These are phyloP conservation scores for Salvia rosmarinus DNA, from an alignment of 257 asterid species.

Conservation along the genomic window DNA sequence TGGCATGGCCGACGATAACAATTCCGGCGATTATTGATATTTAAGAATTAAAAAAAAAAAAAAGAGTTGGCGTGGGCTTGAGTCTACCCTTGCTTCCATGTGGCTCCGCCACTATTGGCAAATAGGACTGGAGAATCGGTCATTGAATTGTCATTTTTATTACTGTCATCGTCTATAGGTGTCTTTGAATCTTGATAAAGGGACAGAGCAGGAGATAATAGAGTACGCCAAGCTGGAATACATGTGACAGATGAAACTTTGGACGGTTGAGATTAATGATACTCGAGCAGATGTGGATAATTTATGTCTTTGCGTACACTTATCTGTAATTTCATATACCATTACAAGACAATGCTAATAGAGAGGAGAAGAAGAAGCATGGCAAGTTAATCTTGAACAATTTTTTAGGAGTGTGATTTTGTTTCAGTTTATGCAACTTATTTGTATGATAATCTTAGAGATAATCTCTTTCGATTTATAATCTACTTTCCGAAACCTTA, in stretches of 20 bases:
- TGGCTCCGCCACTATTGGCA: too few species aligned
- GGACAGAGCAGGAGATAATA: neutral
- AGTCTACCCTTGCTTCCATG: too few species aligned
- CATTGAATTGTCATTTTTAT: neutral
- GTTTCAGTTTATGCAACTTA: too few species aligned
- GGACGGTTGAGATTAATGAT: slow-evolving; percentile 1
- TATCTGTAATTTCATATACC: neutral
- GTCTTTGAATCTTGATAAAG: neutral
- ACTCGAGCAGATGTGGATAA: neutral
- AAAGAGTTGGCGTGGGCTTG: too few species aligned
- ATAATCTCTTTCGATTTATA: neutral
- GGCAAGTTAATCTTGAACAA: neutral
- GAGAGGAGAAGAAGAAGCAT: slow-evolving; percentile 2
- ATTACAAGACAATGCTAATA: neutral
- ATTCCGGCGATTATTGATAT: too few species aligned
- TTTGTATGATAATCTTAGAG: neutral
- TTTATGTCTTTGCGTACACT: neutral
- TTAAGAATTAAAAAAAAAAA: too few species aligned
- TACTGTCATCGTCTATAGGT: neutral
- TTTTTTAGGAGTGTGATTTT: too few species aligned
- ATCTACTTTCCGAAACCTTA: neutral
- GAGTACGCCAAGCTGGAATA: slow-evolving; percentile 21
- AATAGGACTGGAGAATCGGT: slow-evolving; percentile 5
- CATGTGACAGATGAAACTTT: neutral
- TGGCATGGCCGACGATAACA: too few species aligned